Percentiles rank a stretch among this genome's conserved stretches.
These are phyloP conservation scores for Microascus cirrosus DNA, from an alignment of 2,329 filamentous ascomycete genomes.

Conservation along the genomic window DNA sequence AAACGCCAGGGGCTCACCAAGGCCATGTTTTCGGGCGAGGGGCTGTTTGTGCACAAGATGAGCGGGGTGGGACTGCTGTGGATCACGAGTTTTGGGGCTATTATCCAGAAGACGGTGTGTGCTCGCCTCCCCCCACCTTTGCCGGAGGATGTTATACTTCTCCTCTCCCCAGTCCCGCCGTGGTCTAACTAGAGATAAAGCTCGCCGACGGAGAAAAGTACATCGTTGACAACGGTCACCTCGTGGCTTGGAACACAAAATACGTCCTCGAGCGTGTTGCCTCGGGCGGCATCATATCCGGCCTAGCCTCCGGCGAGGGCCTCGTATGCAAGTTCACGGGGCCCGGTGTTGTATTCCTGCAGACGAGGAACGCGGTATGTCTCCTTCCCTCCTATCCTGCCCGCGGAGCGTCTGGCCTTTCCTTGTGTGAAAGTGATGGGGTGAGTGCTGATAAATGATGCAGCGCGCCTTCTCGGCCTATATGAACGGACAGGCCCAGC, in stretches of 20 bases:
- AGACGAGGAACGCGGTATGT: constrained; percentile 74
- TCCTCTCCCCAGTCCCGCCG: neutral
- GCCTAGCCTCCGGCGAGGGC: constrained; percentile 70
- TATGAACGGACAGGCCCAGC: constrained; percentile 33
- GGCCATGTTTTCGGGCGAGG: constrained; percentile 89
- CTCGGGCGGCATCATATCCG: constrained; percentile 87
- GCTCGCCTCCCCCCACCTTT: neutral
- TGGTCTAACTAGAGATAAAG: constrained; percentile 14
- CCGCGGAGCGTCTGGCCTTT: neutral
- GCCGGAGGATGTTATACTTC: neutral
- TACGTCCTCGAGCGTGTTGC: constrained; percentile 85
- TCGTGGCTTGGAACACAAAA: constrained; percentile 95
- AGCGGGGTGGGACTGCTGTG: constrained; percentile 72
- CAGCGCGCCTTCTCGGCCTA: constrained; percentile 42
- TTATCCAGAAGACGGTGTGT: constrained; percentile 85
- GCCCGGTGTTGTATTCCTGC: constrained; percentile 83
- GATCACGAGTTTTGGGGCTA: constrained; percentile 88
- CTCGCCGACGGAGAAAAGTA: constrained; percentile 68
- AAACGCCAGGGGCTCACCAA: constrained; percentile 80
- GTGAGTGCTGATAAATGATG: neutral
- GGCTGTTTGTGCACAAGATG: constrained; percentile 82
- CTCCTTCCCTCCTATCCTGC: neutral
- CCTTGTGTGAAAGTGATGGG: neutral
- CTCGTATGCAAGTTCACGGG: constrained; percentile 90
- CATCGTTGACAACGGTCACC: constrained; percentile 83